Base-by-base conservation (phyloP, 2,329 filamentous ascomycete genomes). In the Dothideomycetidae sp. region DNA sequence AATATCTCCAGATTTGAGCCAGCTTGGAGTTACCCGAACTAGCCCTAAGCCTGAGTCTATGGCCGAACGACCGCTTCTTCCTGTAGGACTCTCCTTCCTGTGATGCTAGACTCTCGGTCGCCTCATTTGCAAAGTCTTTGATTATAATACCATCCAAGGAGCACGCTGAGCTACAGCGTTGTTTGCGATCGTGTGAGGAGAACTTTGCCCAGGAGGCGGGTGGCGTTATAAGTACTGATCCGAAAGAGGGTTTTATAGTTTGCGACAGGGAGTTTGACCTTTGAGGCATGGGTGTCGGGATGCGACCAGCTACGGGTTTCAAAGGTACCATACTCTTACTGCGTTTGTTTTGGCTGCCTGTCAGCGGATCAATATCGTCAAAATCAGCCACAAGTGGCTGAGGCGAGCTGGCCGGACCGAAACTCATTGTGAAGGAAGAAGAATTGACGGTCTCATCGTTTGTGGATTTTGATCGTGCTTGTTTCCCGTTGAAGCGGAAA, bases 161-260 rank as follows among this genome's bases (percentile, higher is more conserved):
- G 1, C 58, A 53, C 3, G 63, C 62, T 30, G 59, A 59, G 9
- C 50, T 48, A 17, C 54, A 55, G 10, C 64, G 59, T 17, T 56
- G 50, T 1, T 48, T 43, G n/a, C 63, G 59, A 4, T 56, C 62
- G 40, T 67, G 61, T 4, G 60, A 64, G 1, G 64, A 61, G 29
- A 60, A 68, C 2, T 58, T 54, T 16, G 60, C 55, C 64, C 64
- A 68, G 2, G 61, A 51, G n/a, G 40, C 36, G 5, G 51, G 45
- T 3, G 44, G 42, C 3, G 49, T 52, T n/a, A 45, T 48, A 29
- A 54, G 7, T 7, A 26, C 21, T n/a, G 21, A 26, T 7, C 21
- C 38, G 33, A 29, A 42, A 18, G 2, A 14, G 7, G 2, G 12
- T 9, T 13, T 4, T 10, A n/a, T 26, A 26, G 7, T 26, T n/a